These are phyloP conservation scores for Copromyces sp. DNA, from an alignment of 495 filamentous ascomycete species.

Conservation along the genomic window DNA sequence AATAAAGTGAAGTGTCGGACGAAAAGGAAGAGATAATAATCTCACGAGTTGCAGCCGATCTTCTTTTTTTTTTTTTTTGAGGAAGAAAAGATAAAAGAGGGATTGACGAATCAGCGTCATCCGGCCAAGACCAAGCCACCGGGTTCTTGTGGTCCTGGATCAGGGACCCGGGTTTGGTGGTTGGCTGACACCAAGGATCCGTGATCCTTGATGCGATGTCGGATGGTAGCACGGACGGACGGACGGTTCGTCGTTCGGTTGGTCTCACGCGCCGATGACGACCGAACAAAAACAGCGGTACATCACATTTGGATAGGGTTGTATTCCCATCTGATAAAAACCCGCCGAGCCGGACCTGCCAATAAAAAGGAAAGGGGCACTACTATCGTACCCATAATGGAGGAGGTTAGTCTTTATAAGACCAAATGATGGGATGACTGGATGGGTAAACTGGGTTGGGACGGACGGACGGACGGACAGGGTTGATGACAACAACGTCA, in stretches of 20 bases:
- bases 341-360: background rate
- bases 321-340: background rate
- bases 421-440: background rate
- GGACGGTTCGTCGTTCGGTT: background rate
- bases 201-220: background rate
- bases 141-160: background rate
- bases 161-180: background rate
- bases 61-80: background rate
- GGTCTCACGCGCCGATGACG: background rate
- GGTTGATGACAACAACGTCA: background rate
- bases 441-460: background rate
- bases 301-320: background rate
- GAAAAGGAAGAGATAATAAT: background rate
- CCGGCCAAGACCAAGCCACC: background rate
- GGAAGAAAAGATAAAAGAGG: background rate
- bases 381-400: background rate
- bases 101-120: background rate
- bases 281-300: background rate
- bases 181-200: background rate
- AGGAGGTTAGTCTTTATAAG: background rate
- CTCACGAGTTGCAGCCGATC: background rate
- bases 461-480: background rate
- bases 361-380: background rate
- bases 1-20: slow-evolving; percentile 10
- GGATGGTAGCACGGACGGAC: background rate